Evolutionary conservation across 2,329 filamentous ascomycete species (phyloP).

Genomic region (Colletotrichum lentis): DNA sequence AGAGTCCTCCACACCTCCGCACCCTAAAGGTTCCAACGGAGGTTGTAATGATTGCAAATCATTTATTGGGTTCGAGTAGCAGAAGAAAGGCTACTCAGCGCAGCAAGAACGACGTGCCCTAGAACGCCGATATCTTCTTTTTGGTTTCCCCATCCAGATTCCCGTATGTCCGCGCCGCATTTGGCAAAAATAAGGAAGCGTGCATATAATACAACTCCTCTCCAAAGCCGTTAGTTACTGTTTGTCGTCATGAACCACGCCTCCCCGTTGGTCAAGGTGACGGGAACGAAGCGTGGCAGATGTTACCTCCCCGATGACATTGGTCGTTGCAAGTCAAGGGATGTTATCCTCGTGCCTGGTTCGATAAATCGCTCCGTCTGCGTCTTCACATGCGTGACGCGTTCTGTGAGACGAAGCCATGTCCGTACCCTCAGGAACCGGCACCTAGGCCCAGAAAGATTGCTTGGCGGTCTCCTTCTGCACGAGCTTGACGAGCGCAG

Average conservation of each 20-base stretch:
- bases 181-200: slow-evolving; percentile 22
- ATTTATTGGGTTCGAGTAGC: slow-evolving; percentile 25
- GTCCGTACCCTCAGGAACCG: slow-evolving; percentile 26
- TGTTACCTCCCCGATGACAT: neutral
- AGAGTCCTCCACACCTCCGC: slow-evolving; percentile 37
- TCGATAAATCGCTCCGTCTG: neutral
- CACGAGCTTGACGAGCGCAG: slow-evolving; percentile 70
- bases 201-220: slow-evolving; percentile 37
- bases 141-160: slow-evolving; percentile 12
- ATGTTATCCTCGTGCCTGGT: slow-evolving; percentile 3
- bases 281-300: neutral
- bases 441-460: slow-evolving; percentile 56
- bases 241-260: slow-evolving; percentile 23
- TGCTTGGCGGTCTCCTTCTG: slow-evolving; percentile 71
- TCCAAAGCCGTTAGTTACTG: slow-evolving; percentile 20
- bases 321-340: neutral
- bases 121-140: slow-evolving; percentile 24
- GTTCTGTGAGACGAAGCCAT: neutral
- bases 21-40: slow-evolving; percentile 37
- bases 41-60: slow-evolving; percentile 34
- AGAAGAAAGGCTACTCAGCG: neutral
- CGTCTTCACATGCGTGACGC: neutral
- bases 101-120: slow-evolving; percentile 4
- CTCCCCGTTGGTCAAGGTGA: neutral
- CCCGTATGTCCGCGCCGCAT: slow-evolving; percentile 37